Evolutionary conservation across 176 grass and related monocot genomes (phyloP).

Genomic region (Pharus latifolius): DNA sequence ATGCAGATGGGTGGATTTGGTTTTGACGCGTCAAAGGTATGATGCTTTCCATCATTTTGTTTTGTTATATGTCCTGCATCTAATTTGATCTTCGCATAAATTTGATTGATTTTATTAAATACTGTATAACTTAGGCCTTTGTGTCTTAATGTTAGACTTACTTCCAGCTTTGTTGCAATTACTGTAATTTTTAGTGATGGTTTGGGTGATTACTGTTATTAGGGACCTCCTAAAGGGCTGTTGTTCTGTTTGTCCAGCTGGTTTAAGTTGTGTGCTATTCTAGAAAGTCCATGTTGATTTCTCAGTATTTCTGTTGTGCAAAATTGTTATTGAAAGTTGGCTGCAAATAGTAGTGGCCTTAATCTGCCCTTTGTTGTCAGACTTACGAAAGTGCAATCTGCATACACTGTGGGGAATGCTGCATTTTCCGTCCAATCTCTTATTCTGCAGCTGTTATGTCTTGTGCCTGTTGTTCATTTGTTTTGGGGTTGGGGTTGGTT

Average conservation of each 20-base stretch:
- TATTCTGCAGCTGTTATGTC: too few species aligned
- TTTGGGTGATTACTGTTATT: not conserved
- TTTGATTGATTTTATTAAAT: not conserved
- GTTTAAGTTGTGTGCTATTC: not conserved
- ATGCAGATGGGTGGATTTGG: constrained; percentile 99
- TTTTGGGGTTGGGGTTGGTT: not conserved
- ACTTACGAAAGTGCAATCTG: not conserved
- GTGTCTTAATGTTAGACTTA: not conserved
- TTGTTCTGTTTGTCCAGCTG: not conserved
- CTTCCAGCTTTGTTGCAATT: not conserved
- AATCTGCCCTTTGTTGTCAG: not conserved
- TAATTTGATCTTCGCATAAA: not conserved
- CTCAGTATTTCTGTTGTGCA: not conserved
- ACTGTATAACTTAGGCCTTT: not conserved
- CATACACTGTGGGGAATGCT: too few species aligned
- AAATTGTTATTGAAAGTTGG: too few species aligned
- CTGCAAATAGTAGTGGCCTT: not conserved
- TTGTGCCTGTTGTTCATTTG: not conserved
- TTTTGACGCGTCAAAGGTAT: constrained; percentile 68
- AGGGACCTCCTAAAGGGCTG: not conserved
- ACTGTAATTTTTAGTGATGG: not conserved
- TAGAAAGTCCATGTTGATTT: not conserved
- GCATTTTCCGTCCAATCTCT: not conserved
- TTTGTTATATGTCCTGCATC: not conserved
- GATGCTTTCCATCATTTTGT: not conserved